Conservation (phyloP, 1,139 yeast genomes). For the Geotrichum restrictum region DNA sequence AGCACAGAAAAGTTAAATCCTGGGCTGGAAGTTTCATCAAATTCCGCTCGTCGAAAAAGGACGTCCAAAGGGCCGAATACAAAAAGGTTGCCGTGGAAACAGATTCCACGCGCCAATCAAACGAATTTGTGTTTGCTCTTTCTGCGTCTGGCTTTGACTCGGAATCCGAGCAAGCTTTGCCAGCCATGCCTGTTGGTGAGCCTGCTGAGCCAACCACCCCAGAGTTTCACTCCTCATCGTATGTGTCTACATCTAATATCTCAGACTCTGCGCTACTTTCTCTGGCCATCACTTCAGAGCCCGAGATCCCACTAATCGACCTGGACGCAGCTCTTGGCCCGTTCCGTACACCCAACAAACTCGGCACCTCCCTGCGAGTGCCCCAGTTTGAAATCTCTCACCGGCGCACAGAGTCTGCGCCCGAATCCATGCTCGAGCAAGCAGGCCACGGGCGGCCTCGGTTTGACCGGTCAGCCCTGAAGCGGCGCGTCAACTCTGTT, state of each 20-base stretch:
- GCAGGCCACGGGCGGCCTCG: conserved; percentile 19
- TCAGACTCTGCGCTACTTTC: conserved; percentile 10
- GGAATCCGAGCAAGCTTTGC: too few relatives aligned
- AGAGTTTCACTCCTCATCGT: conserved; percentile 22
- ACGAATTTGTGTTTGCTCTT: conserved; percentile 8
- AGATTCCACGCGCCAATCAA: conserved; percentile 15
- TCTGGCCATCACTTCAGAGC: conserved; percentile 17
- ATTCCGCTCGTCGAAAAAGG: conserved; percentile 25
- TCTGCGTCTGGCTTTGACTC: neutral
- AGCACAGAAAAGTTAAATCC: conserved; percentile 30
- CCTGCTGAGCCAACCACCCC: conserved; percentile 8
- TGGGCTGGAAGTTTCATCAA: conserved; percentile 32
- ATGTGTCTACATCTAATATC: conserved; percentile 9
- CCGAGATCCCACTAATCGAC: conserved; percentile 31
- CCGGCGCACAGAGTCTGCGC: conserved; percentile 35
- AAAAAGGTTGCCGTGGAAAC: conserved; percentile 9
- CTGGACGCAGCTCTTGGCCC: conserved; percentile 37
- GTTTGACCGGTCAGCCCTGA: conserved; percentile 22
- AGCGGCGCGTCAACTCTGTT: conserved; percentile 33
- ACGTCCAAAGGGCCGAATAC: neutral
- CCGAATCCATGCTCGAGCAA: conserved; percentile 25
- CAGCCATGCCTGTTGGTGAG: neutral
- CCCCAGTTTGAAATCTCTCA: conserved; percentile 25
- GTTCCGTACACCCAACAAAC: conserved; percentile 21
- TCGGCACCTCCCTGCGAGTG: conserved; percentile 14